Conservation (phyloP, 2,329 filamentous ascomycete genomes). For the Phoma sp. region DNA sequence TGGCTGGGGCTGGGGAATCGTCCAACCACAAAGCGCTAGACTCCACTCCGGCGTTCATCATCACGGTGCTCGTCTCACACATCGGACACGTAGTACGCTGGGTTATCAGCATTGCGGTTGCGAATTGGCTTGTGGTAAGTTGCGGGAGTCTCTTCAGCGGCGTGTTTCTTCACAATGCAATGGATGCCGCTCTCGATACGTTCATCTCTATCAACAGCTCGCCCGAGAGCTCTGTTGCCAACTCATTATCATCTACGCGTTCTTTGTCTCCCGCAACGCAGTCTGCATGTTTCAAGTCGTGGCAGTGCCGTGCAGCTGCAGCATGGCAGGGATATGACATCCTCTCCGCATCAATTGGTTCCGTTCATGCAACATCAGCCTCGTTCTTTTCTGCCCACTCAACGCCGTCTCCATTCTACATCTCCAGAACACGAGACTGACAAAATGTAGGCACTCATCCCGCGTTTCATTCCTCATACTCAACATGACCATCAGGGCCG, state of each 20-base stretch:
- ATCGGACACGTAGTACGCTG: background rate
- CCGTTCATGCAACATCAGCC: conserved; percentile 2
- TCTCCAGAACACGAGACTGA: conserved; percentile 14
- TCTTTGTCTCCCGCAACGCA: background rate
- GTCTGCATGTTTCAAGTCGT: background rate
- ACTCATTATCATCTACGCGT: background rate
- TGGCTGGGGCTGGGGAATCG: conserved; percentile 12
- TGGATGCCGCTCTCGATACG: background rate
- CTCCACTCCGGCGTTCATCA: conserved; percentile 15
- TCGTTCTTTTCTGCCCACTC: background rate
- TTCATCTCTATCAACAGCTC: background rate
- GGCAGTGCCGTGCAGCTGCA: background rate
- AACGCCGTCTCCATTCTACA: conserved; percentile 12
- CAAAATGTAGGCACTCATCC: conserved; percentile 16
- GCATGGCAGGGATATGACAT: conserved; percentile 3
- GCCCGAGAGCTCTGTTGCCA: background rate
- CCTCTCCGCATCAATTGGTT: conserved; percentile 1
- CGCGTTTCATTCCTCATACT: background rate
- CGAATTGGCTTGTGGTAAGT: conserved; percentile 8
- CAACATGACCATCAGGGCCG: conserved; percentile 72
- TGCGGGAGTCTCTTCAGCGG: background rate
- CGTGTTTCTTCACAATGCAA: background rate
- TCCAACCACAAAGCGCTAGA: conserved; percentile 24
- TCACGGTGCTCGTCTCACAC: conserved; percentile 18
- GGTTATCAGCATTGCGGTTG: background rate